Base-by-base conservation (phyloP, 805 yeast species). In the Wickerhamomyces alni region DNA sequence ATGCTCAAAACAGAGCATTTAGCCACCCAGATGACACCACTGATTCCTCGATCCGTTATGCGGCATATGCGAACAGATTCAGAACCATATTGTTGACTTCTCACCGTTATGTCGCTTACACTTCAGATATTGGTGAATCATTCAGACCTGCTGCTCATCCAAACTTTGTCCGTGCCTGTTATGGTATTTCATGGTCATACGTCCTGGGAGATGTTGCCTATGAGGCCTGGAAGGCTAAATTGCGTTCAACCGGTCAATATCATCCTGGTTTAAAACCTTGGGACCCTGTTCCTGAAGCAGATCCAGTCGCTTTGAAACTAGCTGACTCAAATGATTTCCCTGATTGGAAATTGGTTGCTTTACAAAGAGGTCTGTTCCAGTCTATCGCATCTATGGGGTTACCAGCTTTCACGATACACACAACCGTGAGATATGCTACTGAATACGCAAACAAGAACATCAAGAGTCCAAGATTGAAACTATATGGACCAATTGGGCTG, bases 91-190 rank as follows among this genome's bases (percentile, higher is more conserved):
- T 83, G 35, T 50, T 70, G 37, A 87, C 93, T 6, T 75, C 89
- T 13, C 91, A 82, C 55, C 65, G 94, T 51, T 86, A 85, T 53
- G 86, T 85, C 19, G 95, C 95, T 1, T 85, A 86, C 61, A 84
- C 94, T 2, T 82, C 89, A 0, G 95, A 85, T 57, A 77, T 85
- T 50, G 95, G 95, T 25, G 95, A 85, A 55, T 81, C 89, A 10
- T 86, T 85, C 63, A 70, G 95, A 38, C 93, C 93, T 1, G 81
- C 85, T 10, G 89, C 86, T 4, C 81, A 78, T 51, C 88, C 89
- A 1, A 47, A 50, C 26, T 42, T 81, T n/a, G 93, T 85, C 16
- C 69, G 63, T 12, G 44, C 74, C 3, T 81, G 91, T 22, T 85
- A 85, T 57, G 87, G 78, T 28, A 63, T 85, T 31, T 80, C 88